Conservation (phyloP, 2,329 filamentous ascomycete species). For the Aspergillus transmontanensis region DNA sequence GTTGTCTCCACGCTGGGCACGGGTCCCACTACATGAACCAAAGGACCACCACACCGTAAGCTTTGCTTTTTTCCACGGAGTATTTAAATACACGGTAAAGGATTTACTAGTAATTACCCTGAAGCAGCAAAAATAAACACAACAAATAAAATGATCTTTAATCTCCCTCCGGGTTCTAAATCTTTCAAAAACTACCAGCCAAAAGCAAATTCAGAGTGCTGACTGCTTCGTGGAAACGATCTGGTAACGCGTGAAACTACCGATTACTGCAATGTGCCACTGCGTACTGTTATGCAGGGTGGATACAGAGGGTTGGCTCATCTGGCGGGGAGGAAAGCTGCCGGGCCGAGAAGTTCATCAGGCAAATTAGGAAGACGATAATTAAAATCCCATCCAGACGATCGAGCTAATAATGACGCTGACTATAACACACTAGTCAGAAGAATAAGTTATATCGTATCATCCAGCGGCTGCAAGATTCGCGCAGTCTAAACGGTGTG, state of each 20-base stretch:
- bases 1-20: conserved; percentile 21
- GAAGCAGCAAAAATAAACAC: neutral
- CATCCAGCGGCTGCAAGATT: conserved; percentile 21
- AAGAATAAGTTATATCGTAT: neutral
- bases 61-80: conserved; percentile 12
- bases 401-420: conserved; percentile 1
- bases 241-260: neutral
- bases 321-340: neutral
- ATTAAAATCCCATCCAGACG: neutral
- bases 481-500: conserved; percentile 22
- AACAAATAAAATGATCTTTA: too few relatives aligned
- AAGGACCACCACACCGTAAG: conserved; percentile 9
- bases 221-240: neutral
- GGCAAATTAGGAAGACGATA: neutral
- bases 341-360: neutral
- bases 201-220: neutral
- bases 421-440: neutral
- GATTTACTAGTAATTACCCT: neutral
- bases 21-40: conserved; percentile 20
- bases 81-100: neutral
- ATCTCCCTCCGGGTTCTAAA: neutral
- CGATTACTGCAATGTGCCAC: conserved; percentile 1
- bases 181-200: neutral
- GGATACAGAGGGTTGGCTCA: neutral
- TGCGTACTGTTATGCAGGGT: neutral